These are phyloP conservation scores for Russula emetica DNA, from an alignment of 768 basidiomycete species.

Conservation along the genomic window DNA sequence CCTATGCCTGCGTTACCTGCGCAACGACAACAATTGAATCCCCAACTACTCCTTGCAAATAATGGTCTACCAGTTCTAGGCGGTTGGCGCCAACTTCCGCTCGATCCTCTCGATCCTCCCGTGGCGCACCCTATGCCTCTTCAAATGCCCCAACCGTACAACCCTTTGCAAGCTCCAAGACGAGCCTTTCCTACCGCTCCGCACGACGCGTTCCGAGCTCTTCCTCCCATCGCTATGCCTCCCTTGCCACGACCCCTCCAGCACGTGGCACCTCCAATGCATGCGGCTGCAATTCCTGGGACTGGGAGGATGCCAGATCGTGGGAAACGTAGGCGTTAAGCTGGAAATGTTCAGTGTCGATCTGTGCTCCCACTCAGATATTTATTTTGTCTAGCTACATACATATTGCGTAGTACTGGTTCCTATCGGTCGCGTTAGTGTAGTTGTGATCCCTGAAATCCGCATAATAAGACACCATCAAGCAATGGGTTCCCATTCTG, in stretches of 20 bases:
- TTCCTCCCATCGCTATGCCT: not conserved
- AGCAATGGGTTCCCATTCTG: too few relatives aligned
- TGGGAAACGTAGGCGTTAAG: slow-evolving; percentile 4
- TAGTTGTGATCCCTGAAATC: too few relatives aligned
- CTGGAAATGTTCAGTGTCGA: not conserved
- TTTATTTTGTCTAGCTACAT: not conserved
- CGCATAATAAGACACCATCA: too few relatives aligned
- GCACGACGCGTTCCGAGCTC: not conserved
- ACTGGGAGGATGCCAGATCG: slow-evolving; percentile 9
- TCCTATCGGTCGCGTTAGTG: too few relatives aligned
- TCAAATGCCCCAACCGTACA: not conserved
- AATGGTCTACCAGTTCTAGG: not conserved
- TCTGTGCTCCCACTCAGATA: not conserved
- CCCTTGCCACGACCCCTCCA: slow-evolving; percentile 1
- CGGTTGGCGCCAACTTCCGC: not conserved
- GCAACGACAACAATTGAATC: slow-evolving; percentile 1
- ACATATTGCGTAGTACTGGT: not conserved
- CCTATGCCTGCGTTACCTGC: not conserved
- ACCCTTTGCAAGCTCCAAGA: not conserved
- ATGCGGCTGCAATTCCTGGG: not conserved
- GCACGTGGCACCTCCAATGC: not conserved
- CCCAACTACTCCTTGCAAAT: slow-evolving; percentile 11
- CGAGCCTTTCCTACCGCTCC: not conserved
- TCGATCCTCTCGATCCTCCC: slow-evolving; percentile 2
- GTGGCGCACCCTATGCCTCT: slow-evolving; percentile 5